Conservation (phyloP, 306 rosid species). For the Dryas octopetala region DNA sequence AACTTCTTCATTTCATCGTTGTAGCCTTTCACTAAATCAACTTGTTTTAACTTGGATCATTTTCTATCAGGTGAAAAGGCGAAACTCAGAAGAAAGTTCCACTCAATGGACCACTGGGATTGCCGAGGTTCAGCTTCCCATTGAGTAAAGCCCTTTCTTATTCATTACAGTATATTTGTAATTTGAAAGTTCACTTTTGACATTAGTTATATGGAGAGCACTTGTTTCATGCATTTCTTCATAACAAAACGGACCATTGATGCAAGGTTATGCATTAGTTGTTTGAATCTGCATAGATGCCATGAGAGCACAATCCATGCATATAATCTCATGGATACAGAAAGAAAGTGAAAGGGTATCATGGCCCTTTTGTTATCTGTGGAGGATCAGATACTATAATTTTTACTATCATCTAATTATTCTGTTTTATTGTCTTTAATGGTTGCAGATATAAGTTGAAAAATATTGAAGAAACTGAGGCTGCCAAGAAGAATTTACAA, state of each 20-base stretch:
- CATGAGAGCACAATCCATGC: background rate
- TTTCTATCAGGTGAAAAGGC: slow-evolving; percentile 68
- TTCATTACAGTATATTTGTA: background rate
- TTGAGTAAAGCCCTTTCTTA: slow-evolving; percentile 63
- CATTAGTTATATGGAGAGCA: background rate
- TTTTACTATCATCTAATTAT: background rate
- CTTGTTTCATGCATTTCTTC: background rate
- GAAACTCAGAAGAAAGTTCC: slow-evolving; percentile 95
- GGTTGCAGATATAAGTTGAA: slow-evolving; percentile 73
- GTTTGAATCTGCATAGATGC: background rate
- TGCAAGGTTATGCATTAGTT: slow-evolving; percentile 3
- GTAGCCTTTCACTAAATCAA: background rate
- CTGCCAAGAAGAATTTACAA: slow-evolving; percentile 90
- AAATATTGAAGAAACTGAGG: slow-evolving; percentile 98
- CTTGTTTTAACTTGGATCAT: slow-evolving; percentile 11
- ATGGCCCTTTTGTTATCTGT: slow-evolving; percentile 2
- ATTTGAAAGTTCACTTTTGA: background rate
- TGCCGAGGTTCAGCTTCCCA: slow-evolving; percentile 97
- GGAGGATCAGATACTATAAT: background rate
- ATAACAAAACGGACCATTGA: background rate
- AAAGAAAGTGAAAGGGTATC: background rate
- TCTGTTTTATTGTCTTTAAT: background rate
- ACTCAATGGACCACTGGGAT: slow-evolving; percentile 99
- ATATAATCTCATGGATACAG: background rate
- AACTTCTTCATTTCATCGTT: background rate